phyloP scores from a whole-genome alignment of 1,139 yeast genomes.

The Torulaspora pretoriensis region DNA sequence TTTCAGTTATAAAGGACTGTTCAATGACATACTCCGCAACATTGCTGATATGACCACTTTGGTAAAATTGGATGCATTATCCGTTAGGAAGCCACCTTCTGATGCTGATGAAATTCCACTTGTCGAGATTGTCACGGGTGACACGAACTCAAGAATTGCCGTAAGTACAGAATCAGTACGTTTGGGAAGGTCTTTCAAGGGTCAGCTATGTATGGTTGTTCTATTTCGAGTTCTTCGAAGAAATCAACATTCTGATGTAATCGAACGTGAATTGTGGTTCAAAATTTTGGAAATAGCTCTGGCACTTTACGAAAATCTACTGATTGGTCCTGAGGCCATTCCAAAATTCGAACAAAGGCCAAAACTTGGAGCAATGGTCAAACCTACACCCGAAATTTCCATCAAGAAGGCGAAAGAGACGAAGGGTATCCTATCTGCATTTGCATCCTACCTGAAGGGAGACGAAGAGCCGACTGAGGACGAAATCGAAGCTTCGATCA shows the following conservation, averaged over 20 bases:
- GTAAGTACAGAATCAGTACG: slow-evolving; percentile 79
- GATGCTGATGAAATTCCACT: slow-evolving; percentile 42
- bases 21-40: slow-evolving; percentile 61
- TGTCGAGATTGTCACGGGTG: slow-evolving; percentile 45
- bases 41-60: slow-evolving; percentile 63
- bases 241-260: slow-evolving; percentile 38
- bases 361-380: slow-evolving; percentile 50
- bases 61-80: slow-evolving; percentile 32
- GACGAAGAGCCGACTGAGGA: slow-evolving; percentile 93
- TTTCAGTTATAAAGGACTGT: slow-evolving; percentile 52
- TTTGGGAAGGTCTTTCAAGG: slow-evolving; percentile 87
- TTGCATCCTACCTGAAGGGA: slow-evolving; percentile 88
- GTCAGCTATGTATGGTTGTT: slow-evolving; percentile 83
- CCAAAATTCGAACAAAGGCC: slow-evolving; percentile 57
- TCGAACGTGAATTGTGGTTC: slow-evolving; percentile 50
- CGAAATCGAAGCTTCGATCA: slow-evolving; percentile 80
- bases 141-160: slow-evolving; percentile 51
- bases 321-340: slow-evolving; percentile 65
- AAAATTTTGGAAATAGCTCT: slow-evolving; percentile 57
- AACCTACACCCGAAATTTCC: slow-evolving; percentile 61
- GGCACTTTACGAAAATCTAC: slow-evolving; percentile 66
- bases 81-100: slow-evolving; percentile 16
- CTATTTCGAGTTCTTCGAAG: slow-evolving; percentile 71
- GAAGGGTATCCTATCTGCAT: slow-evolving; percentile 79
- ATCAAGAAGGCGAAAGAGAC: slow-evolving; percentile 58